Evolutionary conservation across 805 yeast species (phyloP).

Genomic region (Wickerhamomyces bisporus): DNA sequence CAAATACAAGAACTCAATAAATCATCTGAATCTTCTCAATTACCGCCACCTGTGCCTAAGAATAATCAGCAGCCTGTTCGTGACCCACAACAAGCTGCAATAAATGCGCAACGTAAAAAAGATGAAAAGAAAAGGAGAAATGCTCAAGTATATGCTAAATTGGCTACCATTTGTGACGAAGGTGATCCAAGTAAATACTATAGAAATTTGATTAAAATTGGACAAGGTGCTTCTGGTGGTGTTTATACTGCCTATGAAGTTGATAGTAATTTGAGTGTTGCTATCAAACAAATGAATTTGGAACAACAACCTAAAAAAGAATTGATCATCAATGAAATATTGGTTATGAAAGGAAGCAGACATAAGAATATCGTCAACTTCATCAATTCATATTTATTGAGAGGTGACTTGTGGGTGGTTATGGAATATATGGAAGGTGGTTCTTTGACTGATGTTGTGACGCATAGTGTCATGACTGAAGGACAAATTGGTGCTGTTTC

Average conservation of each 20-base stretch:
- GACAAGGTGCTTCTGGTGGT: constrained; percentile 98
- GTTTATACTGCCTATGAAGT: constrained; percentile 82
- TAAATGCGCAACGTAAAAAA: constrained; percentile 58
- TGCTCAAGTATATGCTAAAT: constrained; percentile 62
- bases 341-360: constrained; percentile 89
- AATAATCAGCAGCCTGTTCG: constrained; percentile 38
- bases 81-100: constrained; percentile 46
- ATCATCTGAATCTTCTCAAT: constrained; percentile 4
- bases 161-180: constrained; percentile 71
- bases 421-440: constrained; percentile 99
- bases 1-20: background rate
- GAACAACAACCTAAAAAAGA: constrained; percentile 96
- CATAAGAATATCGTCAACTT: constrained; percentile 94
- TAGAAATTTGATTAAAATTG: constrained; percentile 71
- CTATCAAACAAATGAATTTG: constrained; percentile 93
- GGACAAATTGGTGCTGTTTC: constrained; percentile 95
- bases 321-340: constrained; percentile 86
- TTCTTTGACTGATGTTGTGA: constrained; percentile 89
- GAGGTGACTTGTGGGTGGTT: constrained; percentile 88
- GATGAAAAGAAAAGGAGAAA: constrained; percentile 74
- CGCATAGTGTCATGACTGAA: constrained; percentile 83
- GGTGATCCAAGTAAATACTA: constrained; percentile 79
- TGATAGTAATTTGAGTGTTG: constrained; percentile 59
- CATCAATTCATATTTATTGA: constrained; percentile 74
- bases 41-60: constrained; percentile 29